Conservation (phyloP, 208 protist species). For the Trypanosomatidae sp. region DNA sequence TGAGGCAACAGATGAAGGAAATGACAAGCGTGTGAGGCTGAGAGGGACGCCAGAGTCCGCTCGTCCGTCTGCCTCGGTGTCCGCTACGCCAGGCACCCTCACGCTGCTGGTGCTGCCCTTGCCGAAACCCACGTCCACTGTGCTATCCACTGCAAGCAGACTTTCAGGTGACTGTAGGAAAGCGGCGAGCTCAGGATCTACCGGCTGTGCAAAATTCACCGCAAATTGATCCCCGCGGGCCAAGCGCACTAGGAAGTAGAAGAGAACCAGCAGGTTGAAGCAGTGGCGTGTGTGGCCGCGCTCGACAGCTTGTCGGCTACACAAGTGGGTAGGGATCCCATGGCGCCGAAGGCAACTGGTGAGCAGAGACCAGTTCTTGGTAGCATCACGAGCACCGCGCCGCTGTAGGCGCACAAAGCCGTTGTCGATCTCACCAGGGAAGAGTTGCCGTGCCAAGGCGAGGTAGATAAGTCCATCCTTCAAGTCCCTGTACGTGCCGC, state of each 20-base stretch:
- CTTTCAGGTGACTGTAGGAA: constrained; percentile 68
- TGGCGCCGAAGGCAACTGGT: constrained; percentile 31
- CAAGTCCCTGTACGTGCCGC: constrained; percentile 57
- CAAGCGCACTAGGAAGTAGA: constrained; percentile 64
- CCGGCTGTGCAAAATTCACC: constrained; percentile 60
- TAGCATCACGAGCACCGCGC: constrained; percentile 30
- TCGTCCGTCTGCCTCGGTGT: not conserved
- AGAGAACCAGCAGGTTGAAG: constrained; percentile 72
- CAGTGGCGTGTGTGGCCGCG: constrained; percentile 49
- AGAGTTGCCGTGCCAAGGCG: constrained; percentile 32
- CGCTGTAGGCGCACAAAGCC: constrained; percentile 35
- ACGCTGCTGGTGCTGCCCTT: not conserved
- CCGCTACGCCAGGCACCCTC: not conserved
- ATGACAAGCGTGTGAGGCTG: constrained; percentile 18
- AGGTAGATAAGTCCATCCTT: constrained; percentile 62
- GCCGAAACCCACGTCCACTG: not conserved
- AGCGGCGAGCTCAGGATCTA: constrained; percentile 46
- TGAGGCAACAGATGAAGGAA: not conserved
- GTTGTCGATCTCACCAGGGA: constrained; percentile 25
- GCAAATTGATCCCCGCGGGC: constrained; percentile 37
- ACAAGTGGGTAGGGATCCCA: constrained; percentile 45
- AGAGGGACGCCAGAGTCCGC: no score
- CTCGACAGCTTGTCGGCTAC: constrained; percentile 38
- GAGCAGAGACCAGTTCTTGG: constrained; percentile 57
- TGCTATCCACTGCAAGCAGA: constrained; percentile 33